Base-by-base conservation (phyloP, 2,329 filamentous ascomycete species). In the Neocatenulostroma microsporum region DNA sequence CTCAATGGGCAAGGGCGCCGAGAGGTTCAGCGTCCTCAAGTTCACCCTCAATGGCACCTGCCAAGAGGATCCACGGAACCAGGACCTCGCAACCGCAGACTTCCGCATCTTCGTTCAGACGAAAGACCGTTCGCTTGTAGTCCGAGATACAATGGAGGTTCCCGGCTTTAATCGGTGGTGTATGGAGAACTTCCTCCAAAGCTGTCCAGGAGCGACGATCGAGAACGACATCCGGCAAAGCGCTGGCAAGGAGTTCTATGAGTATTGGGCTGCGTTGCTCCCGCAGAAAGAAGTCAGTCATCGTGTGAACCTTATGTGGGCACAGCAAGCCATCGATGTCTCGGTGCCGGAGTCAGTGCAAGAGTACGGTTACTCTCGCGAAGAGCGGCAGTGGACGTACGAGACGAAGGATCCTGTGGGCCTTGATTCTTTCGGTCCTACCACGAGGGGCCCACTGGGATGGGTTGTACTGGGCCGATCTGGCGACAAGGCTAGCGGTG, bases 361-460 rank as follows among this genome's bases (percentile, higher is more conserved):
- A 27, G 34, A 37, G 34, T 37, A 37, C 21, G 26, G 26, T 12
- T 39, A 34, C 20, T 24, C 21, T 19, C 25, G 34, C 3, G 26
- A 30, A n/a, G 25, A 30, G 26, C 23, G 33, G 23, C 33, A 35
- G 18, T 35, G 33, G 33, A 35, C 23, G 20, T 59, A 58, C 37
- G 54, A 62, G 17, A 33, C 34, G 26, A 24, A 23, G 27, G 12
- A 24, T 18, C 47, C 51, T 5, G 36, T 53, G 26, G 18, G 18
- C 3, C 47, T 60, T 3, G 28, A 40, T 5, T 26, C 24, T 21
- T 62, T 59, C 30, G 58, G 58, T 0, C 49, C 46, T 1, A 62
- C 55, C 0, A 46, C 52, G 1, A 42, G 47, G 4, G 47, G 45
- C 4, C 57, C 57, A 4, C 34, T 62, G 2, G 61, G 61, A 21